Conservation (phyloP, 2,329 filamentous ascomycete genomes). For the Aspergillus amoenus region DNA sequence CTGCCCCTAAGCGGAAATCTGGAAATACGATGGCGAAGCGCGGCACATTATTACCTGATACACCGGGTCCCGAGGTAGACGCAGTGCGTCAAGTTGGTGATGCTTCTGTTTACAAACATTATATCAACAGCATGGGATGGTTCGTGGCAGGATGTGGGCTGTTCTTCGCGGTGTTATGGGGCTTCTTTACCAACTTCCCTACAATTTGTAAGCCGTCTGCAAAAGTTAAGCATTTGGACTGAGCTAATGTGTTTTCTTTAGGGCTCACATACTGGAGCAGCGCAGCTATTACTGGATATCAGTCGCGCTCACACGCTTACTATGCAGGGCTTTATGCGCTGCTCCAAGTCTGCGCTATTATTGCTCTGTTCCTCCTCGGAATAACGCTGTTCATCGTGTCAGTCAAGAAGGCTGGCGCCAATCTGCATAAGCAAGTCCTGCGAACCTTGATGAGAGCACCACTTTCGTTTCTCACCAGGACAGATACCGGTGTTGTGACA, state of each 20-base stretch:
- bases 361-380: too few species aligned
- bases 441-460: constrained; percentile 29
- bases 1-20: not conserved
- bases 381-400: constrained; percentile 17
- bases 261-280: too few species aligned
- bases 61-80: constrained; percentile 24
- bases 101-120: constrained; percentile 26
- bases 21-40: not conserved
- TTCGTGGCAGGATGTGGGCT: constrained; percentile 12
- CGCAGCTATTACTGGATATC: too few species aligned
- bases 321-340: too few species aligned
- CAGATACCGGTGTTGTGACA: constrained; percentile 46
- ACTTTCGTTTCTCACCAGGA: constrained; percentile 45
- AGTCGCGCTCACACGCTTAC: too few species aligned
- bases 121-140: constrained; percentile 24
- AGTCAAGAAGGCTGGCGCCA: constrained; percentile 13
- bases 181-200: not conserved
- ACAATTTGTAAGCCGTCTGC: too few species aligned
- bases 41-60: not conserved
- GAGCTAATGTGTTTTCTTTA: too few species aligned
- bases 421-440: constrained; percentile 15
- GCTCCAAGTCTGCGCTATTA: too few species aligned
- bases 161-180: constrained; percentile 15
- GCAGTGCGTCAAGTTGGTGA: constrained; percentile 32
- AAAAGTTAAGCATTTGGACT: too few species aligned